phyloP scores from a whole-genome alignment of 176 grass and related monocot genomes.

The Paspalum vaginatum region DNA sequence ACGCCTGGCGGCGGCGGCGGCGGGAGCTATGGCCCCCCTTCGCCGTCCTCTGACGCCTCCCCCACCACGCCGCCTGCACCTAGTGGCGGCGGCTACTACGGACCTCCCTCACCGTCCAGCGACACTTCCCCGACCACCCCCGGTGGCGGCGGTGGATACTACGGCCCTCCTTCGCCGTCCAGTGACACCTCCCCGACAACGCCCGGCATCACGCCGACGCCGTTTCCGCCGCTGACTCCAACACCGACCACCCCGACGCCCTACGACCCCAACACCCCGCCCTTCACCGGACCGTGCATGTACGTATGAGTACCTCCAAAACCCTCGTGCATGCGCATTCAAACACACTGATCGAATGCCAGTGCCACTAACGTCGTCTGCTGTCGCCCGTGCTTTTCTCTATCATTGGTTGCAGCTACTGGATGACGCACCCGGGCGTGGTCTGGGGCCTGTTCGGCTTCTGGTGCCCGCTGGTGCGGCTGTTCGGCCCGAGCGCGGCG shows the following conservation, averaged over 20 bases:
- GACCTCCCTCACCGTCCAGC: not conserved
- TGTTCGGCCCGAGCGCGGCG: slow-evolving; percentile 56
- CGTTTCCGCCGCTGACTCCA: slow-evolving; percentile 51
- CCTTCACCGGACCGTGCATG: slow-evolving; percentile 69
- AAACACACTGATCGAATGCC: too few species aligned
- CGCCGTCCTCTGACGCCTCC: not conserved
- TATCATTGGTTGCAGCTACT: slow-evolving; percentile 58
- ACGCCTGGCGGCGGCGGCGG: not conserved
- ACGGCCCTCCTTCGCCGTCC: not conserved
- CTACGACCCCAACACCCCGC: slow-evolving; percentile 69
- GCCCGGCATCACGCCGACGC: slow-evolving; percentile 18
- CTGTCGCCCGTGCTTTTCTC: not conserved
- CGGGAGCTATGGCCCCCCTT: not conserved
- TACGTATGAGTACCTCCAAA: slow-evolving; percentile 37
- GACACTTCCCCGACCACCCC: not conserved
- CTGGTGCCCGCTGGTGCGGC: slow-evolving; percentile 61
- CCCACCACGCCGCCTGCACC: not conserved
- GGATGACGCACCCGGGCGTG: slow-evolving; percentile 66
- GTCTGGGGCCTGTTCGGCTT: slow-evolving; percentile 67
- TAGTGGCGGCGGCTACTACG: not conserved
- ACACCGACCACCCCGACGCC: slow-evolving; percentile 65
- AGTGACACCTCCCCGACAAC: not conserved
- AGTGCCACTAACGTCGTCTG: not conserved
- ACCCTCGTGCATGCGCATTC: not conserved
- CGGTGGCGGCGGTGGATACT: not conserved